A percentile compares a stretch with the other conserved stretches of the same genome.
phyloP scores from a whole-genome alignment of 1,284 basidiomycete genomes.

The Veloporphyrellus conicus region DNA sequence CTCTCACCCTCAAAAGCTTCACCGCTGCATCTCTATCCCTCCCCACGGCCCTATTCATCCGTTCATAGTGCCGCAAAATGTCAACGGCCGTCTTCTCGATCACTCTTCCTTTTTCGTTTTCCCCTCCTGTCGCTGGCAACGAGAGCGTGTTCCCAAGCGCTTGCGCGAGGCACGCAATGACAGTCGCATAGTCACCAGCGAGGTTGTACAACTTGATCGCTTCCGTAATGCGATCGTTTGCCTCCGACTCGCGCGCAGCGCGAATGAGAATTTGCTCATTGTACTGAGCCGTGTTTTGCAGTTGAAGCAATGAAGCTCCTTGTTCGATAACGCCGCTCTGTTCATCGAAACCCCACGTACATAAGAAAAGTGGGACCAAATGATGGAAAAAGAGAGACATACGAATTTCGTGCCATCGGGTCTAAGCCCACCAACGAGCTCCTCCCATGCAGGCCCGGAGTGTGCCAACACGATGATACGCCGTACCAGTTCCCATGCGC shows the following conservation, averaged over 20 bases:
- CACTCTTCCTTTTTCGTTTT: conserved; percentile 62
- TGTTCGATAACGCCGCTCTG: conserved; percentile 87
- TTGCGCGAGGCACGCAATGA: conserved; percentile 83
- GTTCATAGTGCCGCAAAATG: conserved; percentile 84
- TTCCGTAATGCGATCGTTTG: conserved; percentile 79
- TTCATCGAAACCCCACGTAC: not conserved
- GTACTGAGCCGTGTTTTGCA: conserved; percentile 70
- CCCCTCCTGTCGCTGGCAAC: conserved; percentile 59
- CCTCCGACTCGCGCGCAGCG: conserved; percentile 73
- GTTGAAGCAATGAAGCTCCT: conserved; percentile 71
- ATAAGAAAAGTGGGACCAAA: not conserved
- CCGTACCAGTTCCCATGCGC: conserved; percentile 82
- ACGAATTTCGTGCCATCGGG: conserved; percentile 87
- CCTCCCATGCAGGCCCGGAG: conserved; percentile 80
- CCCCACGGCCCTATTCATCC: conserved; percentile 69
- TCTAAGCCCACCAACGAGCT: conserved; percentile 86
- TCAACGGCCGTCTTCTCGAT: conserved; percentile 78
- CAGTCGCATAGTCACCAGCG: conserved; percentile 86
- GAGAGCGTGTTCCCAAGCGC: conserved; percentile 84
- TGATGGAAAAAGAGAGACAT: conserved; percentile 33
- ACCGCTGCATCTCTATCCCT: conserved; percentile 77
- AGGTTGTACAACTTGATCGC: conserved; percentile 96
- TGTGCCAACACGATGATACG: conserved; percentile 87
- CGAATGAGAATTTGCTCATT: conserved; percentile 79
- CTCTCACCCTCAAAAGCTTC: conserved; percentile 75